phyloP scores from a whole-genome alignment of 169 alveolate species.

The Besnoitia besnoiti region DNA sequence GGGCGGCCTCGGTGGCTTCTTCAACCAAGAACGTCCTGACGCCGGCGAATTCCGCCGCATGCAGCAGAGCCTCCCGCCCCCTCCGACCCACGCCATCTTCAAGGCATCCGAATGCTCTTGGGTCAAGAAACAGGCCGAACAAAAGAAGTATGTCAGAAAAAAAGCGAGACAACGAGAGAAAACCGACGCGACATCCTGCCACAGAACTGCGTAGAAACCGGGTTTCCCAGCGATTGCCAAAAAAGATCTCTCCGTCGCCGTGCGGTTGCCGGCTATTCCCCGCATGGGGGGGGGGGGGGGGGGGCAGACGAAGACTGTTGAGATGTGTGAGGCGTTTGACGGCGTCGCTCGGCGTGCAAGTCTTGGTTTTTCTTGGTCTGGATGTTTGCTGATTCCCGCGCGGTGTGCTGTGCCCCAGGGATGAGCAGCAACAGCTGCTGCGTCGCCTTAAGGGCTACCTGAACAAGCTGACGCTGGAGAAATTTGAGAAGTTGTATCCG shows the following conservation, averaged over 20 bases:
- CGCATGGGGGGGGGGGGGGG: too few species aligned
- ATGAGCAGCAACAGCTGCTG: slow-evolving; percentile 38
- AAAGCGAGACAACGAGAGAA: too few species aligned
- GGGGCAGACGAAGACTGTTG: too few species aligned
- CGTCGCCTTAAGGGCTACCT: slow-evolving; percentile 68
- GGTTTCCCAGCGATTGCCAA: too few species aligned
- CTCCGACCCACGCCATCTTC: slow-evolving; percentile 14
- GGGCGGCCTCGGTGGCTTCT: slow-evolving; percentile 39
- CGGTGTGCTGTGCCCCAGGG: slow-evolving; percentile 50
- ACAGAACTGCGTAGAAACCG: too few species aligned
- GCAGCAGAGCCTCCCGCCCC: slow-evolving; percentile 33
- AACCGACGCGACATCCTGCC: too few species aligned
- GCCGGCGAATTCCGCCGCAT: slow-evolving; percentile 32
- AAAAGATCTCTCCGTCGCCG: neutral
- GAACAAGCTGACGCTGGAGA: slow-evolving; percentile 77
- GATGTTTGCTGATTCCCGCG: too few species aligned
- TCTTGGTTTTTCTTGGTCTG: too few species aligned
- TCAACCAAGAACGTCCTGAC: slow-evolving; percentile 54
- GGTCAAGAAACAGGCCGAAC: slow-evolving; percentile 51
- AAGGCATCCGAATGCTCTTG: slow-evolving; percentile 52
- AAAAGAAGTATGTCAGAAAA: slow-evolving; percentile 38
- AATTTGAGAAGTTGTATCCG: slow-evolving; percentile 75
- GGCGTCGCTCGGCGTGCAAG: too few species aligned
- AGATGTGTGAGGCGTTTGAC: too few species aligned
- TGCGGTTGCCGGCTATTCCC: neutral